Percentiles rank a stretch among this genome's conserved stretches.
These are phyloP conservation scores for Paxillus ammoniavirescens DNA, from an alignment of 768 basidiomycete species.

Conservation along the genomic window DNA sequence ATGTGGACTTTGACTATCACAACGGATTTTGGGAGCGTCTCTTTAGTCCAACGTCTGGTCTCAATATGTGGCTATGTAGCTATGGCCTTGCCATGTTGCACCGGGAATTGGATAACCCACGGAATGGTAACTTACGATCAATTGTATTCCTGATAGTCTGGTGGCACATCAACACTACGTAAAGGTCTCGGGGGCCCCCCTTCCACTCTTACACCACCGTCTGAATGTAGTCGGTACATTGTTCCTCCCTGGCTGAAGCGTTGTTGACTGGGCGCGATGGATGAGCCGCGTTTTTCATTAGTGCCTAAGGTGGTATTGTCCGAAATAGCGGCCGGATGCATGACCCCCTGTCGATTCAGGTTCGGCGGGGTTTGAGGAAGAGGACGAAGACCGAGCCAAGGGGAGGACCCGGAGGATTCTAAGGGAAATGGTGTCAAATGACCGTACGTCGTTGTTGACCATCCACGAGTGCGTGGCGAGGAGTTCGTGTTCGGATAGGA, in stretches of 20 bases:
- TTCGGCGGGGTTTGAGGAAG: background rate
- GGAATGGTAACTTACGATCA: background rate
- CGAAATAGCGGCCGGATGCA: background rate
- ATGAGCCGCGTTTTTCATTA: background rate
- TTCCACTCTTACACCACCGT: background rate
- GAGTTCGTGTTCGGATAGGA: no score
- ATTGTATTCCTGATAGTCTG: background rate
- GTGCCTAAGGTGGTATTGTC: background rate
- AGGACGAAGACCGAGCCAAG: no score
- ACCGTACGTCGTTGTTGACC: no score
- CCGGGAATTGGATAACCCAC: background rate
- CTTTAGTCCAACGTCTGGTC: no score
- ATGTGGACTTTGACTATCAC: background rate
- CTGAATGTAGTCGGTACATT: background rate
- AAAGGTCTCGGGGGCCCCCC: background rate
- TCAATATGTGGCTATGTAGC: background rate
- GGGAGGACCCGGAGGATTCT: no score
- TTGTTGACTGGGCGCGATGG: background rate
- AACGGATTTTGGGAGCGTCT: no score
- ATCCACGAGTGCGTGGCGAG: no score
- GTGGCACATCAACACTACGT: background rate
- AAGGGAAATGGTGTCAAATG: no score
- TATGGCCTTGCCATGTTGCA: no score
- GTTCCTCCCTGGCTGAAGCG: background rate
- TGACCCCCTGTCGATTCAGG: background rate